Percentiles rank a stretch among this genome's conserved stretches.
phyloP scores from a whole-genome alignment of 805 yeast species.

The Schizosaccharomyces japonicus region DNA sequence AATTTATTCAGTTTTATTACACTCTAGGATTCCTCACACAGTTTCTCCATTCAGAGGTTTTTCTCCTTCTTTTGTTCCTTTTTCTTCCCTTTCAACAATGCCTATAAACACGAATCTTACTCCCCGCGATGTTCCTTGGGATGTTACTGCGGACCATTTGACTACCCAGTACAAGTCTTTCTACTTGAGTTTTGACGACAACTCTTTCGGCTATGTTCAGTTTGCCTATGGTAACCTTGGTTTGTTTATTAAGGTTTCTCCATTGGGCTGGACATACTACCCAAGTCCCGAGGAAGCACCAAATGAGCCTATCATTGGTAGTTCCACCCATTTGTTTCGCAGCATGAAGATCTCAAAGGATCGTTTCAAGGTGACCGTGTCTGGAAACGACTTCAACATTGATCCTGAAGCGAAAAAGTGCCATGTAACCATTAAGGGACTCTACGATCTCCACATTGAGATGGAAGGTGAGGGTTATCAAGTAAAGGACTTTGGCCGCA shows the following conservation, averaged over 20 bases:
- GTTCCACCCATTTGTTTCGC: not conserved
- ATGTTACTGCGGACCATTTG: not conserved
- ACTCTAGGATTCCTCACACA: no score
- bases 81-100: no score
- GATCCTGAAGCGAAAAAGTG: not conserved
- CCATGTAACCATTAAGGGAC: not conserved
- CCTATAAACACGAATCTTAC: no score
- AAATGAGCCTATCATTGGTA: conserved; percentile 2
- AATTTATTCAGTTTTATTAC: no score
- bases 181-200: conserved; percentile 4
- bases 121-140: no score
- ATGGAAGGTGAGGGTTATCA: not conserved
- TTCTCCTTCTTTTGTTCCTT: no score
- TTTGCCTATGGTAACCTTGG: conserved; percentile 6
- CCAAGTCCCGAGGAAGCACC: not conserved
- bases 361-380: not conserved
- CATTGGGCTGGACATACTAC: conserved; percentile 4
- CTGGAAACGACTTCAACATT: not conserved
- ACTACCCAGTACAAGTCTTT: conserved; percentile 5
- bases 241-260: conserved; percentile 2
- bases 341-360: not conserved
- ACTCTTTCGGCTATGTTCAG: conserved; percentile 3
- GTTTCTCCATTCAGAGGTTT: no score
- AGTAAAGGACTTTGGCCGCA: conserved; percentile 2
- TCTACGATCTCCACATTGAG: conserved; percentile 2